Conservation (phyloP, 2,329 filamentous ascomycete species). For the Cryoendolithus antarcticus region DNA sequence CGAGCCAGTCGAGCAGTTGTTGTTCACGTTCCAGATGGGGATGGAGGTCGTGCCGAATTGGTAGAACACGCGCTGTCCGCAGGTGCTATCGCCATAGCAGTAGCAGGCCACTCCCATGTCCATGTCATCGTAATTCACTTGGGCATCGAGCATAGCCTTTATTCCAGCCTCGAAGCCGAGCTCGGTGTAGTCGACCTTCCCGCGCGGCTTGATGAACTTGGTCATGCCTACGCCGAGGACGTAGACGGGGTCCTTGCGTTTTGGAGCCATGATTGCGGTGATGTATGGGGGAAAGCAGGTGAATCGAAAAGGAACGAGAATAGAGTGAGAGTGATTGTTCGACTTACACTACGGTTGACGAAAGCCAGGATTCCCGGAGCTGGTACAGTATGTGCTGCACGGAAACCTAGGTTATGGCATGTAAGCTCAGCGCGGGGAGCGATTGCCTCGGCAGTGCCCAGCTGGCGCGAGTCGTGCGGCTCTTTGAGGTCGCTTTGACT, state of each 20-base stretch:
- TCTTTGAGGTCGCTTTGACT: too few species aligned
- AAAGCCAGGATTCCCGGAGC: too few species aligned
- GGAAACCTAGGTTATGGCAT: too few species aligned
- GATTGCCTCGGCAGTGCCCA: too few species aligned
- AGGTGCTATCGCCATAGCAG: slow-evolving; percentile 91
- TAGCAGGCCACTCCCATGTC: slow-evolving; percentile 95
- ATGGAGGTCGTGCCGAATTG: slow-evolving; percentile 97
- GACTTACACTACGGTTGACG: too few species aligned
- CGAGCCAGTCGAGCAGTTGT: slow-evolving; percentile 94
- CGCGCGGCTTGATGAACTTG: slow-evolving; percentile 95
- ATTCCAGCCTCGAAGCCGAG: slow-evolving; percentile 85
- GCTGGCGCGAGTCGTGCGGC: too few species aligned
- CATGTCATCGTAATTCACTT: slow-evolving; percentile 93
- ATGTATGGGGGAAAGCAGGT: too few species aligned
- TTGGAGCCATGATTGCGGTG: slow-evolving; percentile 3
- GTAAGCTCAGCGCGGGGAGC: too few species aligned
- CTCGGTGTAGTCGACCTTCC: slow-evolving; percentile 89
- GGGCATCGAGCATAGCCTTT: slow-evolving; percentile 70
- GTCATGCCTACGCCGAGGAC: slow-evolving; percentile 97
- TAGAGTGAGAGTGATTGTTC: too few species aligned
- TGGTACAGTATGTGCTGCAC: too few species aligned
- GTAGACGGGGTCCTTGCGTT: slow-evolving; percentile 39
- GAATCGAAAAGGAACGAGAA: too few species aligned
- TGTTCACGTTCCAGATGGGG: slow-evolving; percentile 96
- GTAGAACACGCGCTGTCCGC: slow-evolving; percentile 93